Evolutionary conservation across 2,329 filamentous ascomycete genomes (phyloP).

Genomic region (Verruconis gallopava): DNA sequence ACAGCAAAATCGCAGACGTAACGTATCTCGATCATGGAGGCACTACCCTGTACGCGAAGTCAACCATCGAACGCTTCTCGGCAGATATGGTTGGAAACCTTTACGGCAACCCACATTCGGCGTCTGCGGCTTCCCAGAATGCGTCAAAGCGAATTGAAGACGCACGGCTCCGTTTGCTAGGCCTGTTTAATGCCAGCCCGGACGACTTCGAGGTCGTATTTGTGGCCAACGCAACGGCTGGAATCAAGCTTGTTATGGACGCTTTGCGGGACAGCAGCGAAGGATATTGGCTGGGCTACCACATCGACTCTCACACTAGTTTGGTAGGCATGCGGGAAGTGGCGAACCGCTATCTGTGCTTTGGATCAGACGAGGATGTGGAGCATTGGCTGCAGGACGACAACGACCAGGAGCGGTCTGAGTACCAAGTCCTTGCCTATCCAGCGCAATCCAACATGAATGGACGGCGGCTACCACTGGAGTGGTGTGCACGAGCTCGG

Average conservation of each 20-base stretch:
- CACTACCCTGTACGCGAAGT: conserved; percentile 73
- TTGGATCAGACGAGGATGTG: conserved; percentile 50
- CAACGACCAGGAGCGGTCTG: conserved; percentile 13
- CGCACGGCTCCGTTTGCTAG: conserved; percentile 54
- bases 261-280: conserved; percentile 52
- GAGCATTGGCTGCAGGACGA: conserved; percentile 46
- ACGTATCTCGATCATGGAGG: conserved; percentile 90
- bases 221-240: conserved; percentile 83
- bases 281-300: conserved; percentile 77
- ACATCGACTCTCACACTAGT: conserved; percentile 76
- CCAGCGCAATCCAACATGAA: conserved; percentile 92
- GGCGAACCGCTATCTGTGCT: conserved; percentile 51
- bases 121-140: conserved; percentile 65
- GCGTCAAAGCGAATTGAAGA: conserved; percentile 66
- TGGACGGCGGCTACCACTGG: conserved; percentile 58
- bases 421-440: conserved; percentile 56
- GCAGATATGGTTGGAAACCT: conserved; percentile 65
- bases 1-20: conserved; percentile 42
- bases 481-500: conserved; percentile 43
- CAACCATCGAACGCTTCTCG: conserved; percentile 66
- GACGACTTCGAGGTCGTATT: conserved; percentile 79
- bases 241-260: conserved; percentile 75
- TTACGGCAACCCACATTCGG: conserved; percentile 87
- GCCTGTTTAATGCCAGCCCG: conserved; percentile 71
- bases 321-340: conserved; percentile 66